Conservation (phyloP, 1,139 yeast species). For the Kluyveromyces marxianus region DNA sequence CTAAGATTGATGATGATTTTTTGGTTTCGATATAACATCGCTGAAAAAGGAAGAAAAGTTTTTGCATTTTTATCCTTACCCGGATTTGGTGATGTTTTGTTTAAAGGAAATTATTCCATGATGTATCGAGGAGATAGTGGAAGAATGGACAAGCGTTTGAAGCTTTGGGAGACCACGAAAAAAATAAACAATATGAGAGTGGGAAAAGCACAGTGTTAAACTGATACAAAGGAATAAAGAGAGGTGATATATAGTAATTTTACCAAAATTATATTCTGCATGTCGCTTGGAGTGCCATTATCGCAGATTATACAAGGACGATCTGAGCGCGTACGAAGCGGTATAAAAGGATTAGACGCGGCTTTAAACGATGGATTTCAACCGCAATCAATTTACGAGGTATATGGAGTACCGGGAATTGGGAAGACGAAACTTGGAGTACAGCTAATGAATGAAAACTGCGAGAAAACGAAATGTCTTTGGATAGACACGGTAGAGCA, state of each 20-base stretch:
- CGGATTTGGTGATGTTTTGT: background rate
- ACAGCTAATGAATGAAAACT: conserved; percentile 13
- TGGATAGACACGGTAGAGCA: conserved; percentile 25
- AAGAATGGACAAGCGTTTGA: too few relatives aligned
- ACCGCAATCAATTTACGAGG: conserved; percentile 25
- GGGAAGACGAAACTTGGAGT: conserved; percentile 25
- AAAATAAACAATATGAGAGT: too few relatives aligned
- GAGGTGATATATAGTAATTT: background rate
- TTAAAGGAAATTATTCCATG: too few relatives aligned
- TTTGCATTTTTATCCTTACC: background rate
- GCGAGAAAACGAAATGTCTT: conserved; percentile 9
- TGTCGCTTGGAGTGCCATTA: conserved; percentile 29
- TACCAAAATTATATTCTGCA: conserved; percentile 4
- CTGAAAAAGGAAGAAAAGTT: background rate
- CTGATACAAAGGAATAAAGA: too few relatives aligned
- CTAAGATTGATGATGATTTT: too few relatives aligned
- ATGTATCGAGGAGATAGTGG: too few relatives aligned
- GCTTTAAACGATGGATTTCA: conserved; percentile 18
- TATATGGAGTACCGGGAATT: conserved; percentile 30
- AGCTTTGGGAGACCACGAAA: too few relatives aligned
- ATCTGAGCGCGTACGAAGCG: conserved; percentile 19
- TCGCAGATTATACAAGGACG: conserved; percentile 25
- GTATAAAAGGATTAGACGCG: conserved; percentile 17
- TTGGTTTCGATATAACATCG: too few relatives aligned
- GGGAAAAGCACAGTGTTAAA: too few relatives aligned